These are phyloP conservation scores for Chlorella ohadii DNA, from an alignment of 139 green algal genomes.

Conservation along the genomic window DNA sequence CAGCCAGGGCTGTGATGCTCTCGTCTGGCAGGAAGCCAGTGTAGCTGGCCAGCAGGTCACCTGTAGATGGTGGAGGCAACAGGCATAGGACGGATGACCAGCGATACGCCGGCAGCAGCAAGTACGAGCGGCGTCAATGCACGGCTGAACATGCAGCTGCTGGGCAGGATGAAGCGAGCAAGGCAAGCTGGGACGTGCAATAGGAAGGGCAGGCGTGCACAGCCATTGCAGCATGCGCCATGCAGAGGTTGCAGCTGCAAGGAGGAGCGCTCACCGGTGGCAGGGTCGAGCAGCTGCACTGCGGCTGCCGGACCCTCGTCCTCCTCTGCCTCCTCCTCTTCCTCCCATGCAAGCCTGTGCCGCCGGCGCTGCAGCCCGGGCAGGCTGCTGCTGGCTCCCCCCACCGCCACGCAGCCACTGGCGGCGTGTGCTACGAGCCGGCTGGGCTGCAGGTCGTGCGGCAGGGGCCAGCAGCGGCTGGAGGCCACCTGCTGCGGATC, in stretches of 20 bases:
- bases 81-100: too few species aligned
- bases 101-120: too few species aligned
- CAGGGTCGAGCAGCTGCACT: background rate
- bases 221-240: too few species aligned
- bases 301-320: background rate
- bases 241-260: too few species aligned
- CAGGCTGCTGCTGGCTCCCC: background rate
- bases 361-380: background rate
- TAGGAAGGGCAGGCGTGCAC: too few species aligned
- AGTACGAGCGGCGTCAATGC: too few species aligned
- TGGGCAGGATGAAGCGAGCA: too few species aligned
- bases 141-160: too few species aligned
- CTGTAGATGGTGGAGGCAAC: too few species aligned
- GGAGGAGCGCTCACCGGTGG: slow-evolving; percentile 15
- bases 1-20: background rate
- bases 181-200: too few species aligned
- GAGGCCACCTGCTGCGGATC: background rate
- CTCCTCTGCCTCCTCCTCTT: background rate
- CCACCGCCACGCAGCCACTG: slow-evolving; percentile 12
- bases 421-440: background rate
- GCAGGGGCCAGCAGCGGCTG: slow-evolving; percentile 12
- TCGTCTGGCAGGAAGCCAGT: background rate
- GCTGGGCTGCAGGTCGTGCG: slow-evolving; percentile 19
- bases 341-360: background rate
- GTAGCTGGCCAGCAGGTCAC: background rate